Base-by-base conservation (phyloP, 441 rosid genomes). In the Jatropha multifida region DNA sequence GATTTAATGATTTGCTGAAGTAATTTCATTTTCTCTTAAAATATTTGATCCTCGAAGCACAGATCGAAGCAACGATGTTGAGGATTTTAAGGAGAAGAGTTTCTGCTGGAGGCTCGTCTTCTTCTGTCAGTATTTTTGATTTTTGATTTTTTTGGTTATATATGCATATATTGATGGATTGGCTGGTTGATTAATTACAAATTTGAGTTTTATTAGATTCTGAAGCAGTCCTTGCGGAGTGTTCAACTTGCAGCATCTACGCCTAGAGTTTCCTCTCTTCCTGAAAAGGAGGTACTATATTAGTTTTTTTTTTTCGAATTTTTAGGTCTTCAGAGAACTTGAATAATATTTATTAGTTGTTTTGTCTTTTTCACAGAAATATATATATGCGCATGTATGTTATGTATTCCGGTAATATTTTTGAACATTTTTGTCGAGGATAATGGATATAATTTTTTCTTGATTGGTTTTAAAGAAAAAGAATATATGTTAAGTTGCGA, bases 71-170 rank as follows among this genome's bases (percentile, higher is more conserved):
- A 60, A 84, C 72, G 87, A 94, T 94, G 98, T 75, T 92, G 78
- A 87, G 94, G 32, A 84, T 87, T 83, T 69, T 87, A 66, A 77
- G 92, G 80, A 83, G 93, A 80, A 84, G 91, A 76, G 83, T 86
- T 62, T 79, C 88, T 51, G 55, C 70, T 77, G 88, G 94, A 77
- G 82, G 88, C 85, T 84, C 88, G 44, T 83, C 89, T 75, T 78
- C 85, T 79, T 85, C 79, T 85, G 98, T 93, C 73, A 73, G 85
- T 17, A 17, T 32, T 63, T 41, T 5, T 17, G 3, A 13, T 7
- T 20, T 26, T 54, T 38, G 0, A 23, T 23, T 17, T 18, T 65
- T 42, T 44, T 11, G 7, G 1, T 44, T 11, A 11, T 1, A 66
- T 23, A n/a, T 49, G 10, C n/a, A 64, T 41, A 8, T 37, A 17